Evolutionary conservation across 768 basidiomycete species (phyloP).

Genomic region (Trametes cubensis): DNA sequence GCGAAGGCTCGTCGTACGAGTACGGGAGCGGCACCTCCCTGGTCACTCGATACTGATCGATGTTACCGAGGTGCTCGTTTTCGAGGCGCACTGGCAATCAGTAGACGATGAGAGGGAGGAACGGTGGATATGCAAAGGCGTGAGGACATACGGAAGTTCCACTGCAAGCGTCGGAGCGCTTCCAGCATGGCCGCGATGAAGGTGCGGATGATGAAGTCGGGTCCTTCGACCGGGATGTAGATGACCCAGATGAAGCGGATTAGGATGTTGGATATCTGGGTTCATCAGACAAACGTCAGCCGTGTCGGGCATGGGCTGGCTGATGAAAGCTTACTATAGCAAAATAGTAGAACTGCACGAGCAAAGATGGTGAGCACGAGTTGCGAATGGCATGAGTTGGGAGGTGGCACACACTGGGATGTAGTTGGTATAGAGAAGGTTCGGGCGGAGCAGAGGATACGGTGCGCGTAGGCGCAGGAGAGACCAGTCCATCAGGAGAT

Average conservation of each 20-base stretch:
- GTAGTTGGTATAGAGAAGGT: slow-evolving; percentile 71
- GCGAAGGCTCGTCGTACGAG: slow-evolving; percentile 45
- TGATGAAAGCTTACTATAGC: slow-evolving; percentile 57
- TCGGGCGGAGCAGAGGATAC: slow-evolving; percentile 68
- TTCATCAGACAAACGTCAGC: not conserved
- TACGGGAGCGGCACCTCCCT: slow-evolving; percentile 87
- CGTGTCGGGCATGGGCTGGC: not conserved
- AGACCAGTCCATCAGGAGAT: slow-evolving; percentile 92
- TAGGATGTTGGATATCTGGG: slow-evolving; percentile 67
- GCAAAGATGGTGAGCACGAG: not conserved
- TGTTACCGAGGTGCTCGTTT: slow-evolving; percentile 91
- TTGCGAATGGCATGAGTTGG: not conserved
- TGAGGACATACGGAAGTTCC: slow-evolving; percentile 84
- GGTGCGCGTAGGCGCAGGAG: slow-evolving; percentile 59
- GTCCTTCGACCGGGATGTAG: slow-evolving; percentile 62
- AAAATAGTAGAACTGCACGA: slow-evolving; percentile 68
- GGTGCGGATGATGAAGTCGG: slow-evolving; percentile 53
- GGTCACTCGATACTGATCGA: slow-evolving; percentile 89
- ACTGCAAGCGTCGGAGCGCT: slow-evolving; percentile 78
- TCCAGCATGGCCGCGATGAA: slow-evolving; percentile 77
- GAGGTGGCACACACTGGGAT: slow-evolving; percentile 49
- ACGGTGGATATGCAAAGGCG: not conserved
- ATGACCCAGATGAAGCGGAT: slow-evolving; percentile 84
- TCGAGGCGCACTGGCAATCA: slow-evolving; percentile 70
- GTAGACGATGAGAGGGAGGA: not conserved